Evolutionary conservation across 345 rosid species (phyloP), one percentile per base, ranked within the genome.

Genomic region (Stellera chamaejasme): DNA sequence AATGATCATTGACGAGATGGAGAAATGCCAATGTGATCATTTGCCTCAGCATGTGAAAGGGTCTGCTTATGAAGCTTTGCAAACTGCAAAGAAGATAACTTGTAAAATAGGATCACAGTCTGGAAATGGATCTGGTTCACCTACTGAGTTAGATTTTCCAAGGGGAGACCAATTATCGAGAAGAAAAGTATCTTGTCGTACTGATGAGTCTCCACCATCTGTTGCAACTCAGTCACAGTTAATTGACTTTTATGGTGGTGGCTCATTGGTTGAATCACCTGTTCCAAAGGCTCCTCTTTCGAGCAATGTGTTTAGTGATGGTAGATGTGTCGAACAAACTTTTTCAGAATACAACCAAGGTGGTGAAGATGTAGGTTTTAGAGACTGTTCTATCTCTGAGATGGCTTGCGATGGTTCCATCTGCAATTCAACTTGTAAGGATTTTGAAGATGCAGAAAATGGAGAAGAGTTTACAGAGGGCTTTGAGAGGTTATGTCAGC

Each of bases 61-160:
- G 28, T 96, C 97, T 55, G 96, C 99, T 58, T 90, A 72, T 63
- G 99, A 90, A 74, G 89, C 99, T 51, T 62, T 76, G 72, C 81
- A 81, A 65, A 85, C 88, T 69, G 95, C 93, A 2, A 80, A 81
- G 72, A 76, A 78, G 74, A 77, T 94, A 41, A 68, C 70, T 0
- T 52, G 64, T 13, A 95, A 83, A 55, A 72, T 76, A 45, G 87
- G 72, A 28, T 67, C 66, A 11, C 81, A 84, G 65, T 70, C 74
- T 60, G 87, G 79, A 65, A 92, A 78, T 50, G 67, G 82, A 66
- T 66, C 67, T 13, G 71, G 73, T 68, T 84, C 96, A 45, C 77
- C 73, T 52, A 75, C 84, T 0, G 96, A 85, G 43, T 89, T 97
- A 10, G 84, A 84, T 66, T 85, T 76, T 59, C 47, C 75, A 23